Base-by-base conservation (phyloP, 768 basidiomycete species). In the Mycena pura region DNA sequence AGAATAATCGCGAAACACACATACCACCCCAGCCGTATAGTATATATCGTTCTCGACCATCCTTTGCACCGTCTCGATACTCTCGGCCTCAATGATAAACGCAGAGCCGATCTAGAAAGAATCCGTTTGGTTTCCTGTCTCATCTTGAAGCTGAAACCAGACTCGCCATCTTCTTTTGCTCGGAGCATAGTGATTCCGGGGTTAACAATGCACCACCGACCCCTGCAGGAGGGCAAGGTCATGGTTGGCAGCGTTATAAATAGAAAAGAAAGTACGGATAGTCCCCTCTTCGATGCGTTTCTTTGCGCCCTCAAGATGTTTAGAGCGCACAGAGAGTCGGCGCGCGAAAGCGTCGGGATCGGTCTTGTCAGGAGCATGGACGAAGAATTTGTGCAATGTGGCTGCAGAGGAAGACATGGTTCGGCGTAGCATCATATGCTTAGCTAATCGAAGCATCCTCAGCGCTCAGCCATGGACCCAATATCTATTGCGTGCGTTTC, bases 351-450 rank as follows among this genome's bases (percentile, higher is more conserved):
- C 72, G 0, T 69, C 80, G 3, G 70, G 67, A 64, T 84, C 80
- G 7, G 77, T 76, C 64, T 68, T 74, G 64, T 84, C 82, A 1
- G 81, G 81, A 0, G 82, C 80, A 63, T 74, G 80, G 2, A 84
- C 76, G 46, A 80, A 44, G 70, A 82, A 84, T 39, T 54, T 68
- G 62, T 68, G 60, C 14, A 57, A 58, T 3, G 54, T 19, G 10
- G 50, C 31, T n/a, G 60, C 31, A 21, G 60, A 31, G 48, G 49
- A 11, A 14, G 65, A 67, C 57, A 67, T 61, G 36, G 22, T 41
- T 36, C 56, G 31, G 5, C 61, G 48, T 21, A 51, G 55, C 61
- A 62, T 57, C 22, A 45, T n/a, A 44, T 29, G 19, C n/a, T 40
- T 21, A 13, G 36, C 9, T 28, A 14, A 15, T 11, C 24, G 19